A percentile compares a stretch with the other conserved stretches of the same genome.
Evolutionary conservation across 805 yeast species (phyloP).

Genomic region (Ogataea sp.): DNA sequence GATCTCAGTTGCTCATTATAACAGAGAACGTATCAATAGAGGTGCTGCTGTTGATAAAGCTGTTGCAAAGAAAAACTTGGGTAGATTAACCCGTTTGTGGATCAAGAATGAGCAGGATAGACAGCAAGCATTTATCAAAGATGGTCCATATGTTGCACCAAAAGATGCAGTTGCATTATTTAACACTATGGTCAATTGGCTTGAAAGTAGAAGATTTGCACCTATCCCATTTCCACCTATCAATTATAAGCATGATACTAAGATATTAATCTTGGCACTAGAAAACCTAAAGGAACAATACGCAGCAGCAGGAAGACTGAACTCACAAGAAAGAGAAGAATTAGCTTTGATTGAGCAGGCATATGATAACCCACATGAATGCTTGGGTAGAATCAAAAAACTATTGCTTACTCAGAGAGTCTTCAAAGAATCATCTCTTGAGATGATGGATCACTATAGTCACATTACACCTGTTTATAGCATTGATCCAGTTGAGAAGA

Average conservation of each 20-base stretch:
- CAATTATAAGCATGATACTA: slow-evolving; percentile 88
- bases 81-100: slow-evolving; percentile 89
- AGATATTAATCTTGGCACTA: slow-evolving; percentile 77
- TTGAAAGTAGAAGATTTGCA: slow-evolving; percentile 72
- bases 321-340: slow-evolving; percentile 86
- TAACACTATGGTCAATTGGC: slow-evolving; percentile 85
- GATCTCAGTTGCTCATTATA: slow-evolving; percentile 88
- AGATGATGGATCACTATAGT: slow-evolving; percentile 87
- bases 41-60: slow-evolving; percentile 96
- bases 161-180: slow-evolving; percentile 84
- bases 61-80: slow-evolving; percentile 86
- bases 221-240: slow-evolving; percentile 93
- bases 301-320: slow-evolving; percentile 66
- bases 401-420: slow-evolving; percentile 80
- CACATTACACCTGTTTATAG: slow-evolving; percentile 79
- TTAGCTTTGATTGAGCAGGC: slow-evolving; percentile 92
- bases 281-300: slow-evolving; percentile 82
- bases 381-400: slow-evolving; percentile 75
- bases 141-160: slow-evolving; percentile 82
- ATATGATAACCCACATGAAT: slow-evolving; percentile 94
- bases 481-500: slow-evolving; percentile 87
- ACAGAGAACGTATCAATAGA: slow-evolving; percentile 76
- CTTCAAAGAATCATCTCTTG: slow-evolving; percentile 80
- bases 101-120: slow-evolving; percentile 86
- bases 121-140: slow-evolving; percentile 68